Evolutionary conservation across 2,329 filamentous ascomycete species (phyloP).

Genomic region (Tolypocladium tropicale): DNA sequence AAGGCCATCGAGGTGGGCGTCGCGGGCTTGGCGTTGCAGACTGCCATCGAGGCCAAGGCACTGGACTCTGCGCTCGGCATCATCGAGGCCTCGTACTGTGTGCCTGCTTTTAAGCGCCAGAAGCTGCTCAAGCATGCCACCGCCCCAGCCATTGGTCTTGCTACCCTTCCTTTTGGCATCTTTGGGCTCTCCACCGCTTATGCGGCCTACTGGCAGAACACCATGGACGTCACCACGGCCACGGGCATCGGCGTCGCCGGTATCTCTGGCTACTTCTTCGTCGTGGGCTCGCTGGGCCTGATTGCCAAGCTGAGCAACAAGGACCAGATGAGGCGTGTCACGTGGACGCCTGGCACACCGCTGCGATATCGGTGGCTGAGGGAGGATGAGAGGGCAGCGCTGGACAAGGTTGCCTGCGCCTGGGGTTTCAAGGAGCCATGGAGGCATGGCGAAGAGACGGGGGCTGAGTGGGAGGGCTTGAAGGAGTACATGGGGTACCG

Average conservation of each 20-base stretch:
- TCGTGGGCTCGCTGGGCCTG: slow-evolving; percentile 71
- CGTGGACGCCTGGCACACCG: slow-evolving; percentile 76
- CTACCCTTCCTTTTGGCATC: slow-evolving; percentile 55
- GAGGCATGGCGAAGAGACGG: slow-evolving; percentile 81
- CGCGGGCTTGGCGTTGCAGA: slow-evolving; percentile 64
- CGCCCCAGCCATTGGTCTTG: slow-evolving; percentile 45
- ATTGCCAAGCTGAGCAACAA: slow-evolving; percentile 80
- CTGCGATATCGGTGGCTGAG: slow-evolving; percentile 74
- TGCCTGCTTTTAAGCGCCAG: slow-evolving; percentile 54
- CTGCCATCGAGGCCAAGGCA: slow-evolving; percentile 70
- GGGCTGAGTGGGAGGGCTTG: slow-evolving; percentile 78
- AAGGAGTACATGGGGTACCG: slow-evolving; percentile 73
- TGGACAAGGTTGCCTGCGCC: slow-evolving; percentile 76
- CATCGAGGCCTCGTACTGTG: slow-evolving; percentile 58
- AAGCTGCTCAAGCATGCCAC: slow-evolving; percentile 57
- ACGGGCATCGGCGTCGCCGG: slow-evolving; percentile 72
- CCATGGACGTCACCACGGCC: slow-evolving; percentile 66
- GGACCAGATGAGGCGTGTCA: slow-evolving; percentile 90
- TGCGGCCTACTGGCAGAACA: slow-evolving; percentile 39
- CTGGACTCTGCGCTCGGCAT: slow-evolving; percentile 68
- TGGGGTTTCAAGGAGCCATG: slow-evolving; percentile 84
- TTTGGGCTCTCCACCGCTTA: slow-evolving; percentile 55
- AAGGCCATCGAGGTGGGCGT: slow-evolving; percentile 63
- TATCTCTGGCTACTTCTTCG: slow-evolving; percentile 72
- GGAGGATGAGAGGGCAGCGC: slow-evolving; percentile 79